Conservation (phyloP, 352 stramenopile species). For the Phytophthora hybrid region DNA sequence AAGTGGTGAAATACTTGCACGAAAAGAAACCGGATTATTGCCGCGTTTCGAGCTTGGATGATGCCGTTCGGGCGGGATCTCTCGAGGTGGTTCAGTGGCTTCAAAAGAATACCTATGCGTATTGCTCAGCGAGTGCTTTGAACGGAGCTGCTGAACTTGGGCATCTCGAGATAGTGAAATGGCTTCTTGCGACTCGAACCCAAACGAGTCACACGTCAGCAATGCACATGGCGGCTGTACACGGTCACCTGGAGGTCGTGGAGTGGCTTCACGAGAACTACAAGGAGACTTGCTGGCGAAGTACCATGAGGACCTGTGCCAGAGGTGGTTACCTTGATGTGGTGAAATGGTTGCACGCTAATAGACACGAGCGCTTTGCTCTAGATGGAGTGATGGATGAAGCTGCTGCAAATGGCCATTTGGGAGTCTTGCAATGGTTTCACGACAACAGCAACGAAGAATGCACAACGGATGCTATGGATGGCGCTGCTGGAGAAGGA, state of each 20-base stretch:
- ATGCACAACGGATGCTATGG: background rate
- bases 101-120: too few relatives aligned
- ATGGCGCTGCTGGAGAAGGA: background rate
- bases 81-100: too few relatives aligned
- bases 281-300: background rate
- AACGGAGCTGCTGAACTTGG: background rate
- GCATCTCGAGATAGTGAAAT: conserved; percentile 5
- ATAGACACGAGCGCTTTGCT: background rate
- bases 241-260: background rate
- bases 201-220: background rate
- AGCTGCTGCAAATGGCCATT: background rate
- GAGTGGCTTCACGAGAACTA: background rate
- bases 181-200: background rate
- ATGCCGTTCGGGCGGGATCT: too few relatives aligned
- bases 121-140: background rate
- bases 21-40: too few relatives aligned
- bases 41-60: too few relatives aligned
- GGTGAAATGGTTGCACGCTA: background rate
- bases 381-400: background rate
- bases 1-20: too few relatives aligned
- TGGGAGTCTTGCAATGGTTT: background rate
- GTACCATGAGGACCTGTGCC: background rate
- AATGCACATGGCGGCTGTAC: background rate
- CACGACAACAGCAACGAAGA: background rate
- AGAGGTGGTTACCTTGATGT: background rate